Base-by-base conservation (phyloP, 139 green algal genomes). In the Spirogloea muscicola region DNA sequence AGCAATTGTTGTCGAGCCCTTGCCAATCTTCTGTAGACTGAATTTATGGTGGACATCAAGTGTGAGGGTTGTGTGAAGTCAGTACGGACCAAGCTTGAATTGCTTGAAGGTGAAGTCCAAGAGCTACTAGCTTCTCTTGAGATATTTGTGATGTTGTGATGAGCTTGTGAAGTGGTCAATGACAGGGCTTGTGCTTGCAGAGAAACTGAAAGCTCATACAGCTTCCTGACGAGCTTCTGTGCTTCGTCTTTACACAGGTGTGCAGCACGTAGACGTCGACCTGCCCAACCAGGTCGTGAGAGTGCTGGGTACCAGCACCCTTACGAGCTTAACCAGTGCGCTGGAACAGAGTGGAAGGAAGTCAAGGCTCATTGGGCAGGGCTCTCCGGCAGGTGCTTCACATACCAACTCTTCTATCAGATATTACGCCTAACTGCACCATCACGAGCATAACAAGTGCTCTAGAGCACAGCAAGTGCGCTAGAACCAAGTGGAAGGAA, bases 11-110 rank as follows among this genome's bases (percentile, higher is more conserved):
- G n/a, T n/a, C n/a, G n/a, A n/a, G n/a, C n/a, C n/a, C n/a, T n/a
- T n/a, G n/a, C n/a, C n/a, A n/a, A n/a, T n/a, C 43, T 13, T 51
- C 13, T 51, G 41, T 46, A 74, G 65, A 74, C 65, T 0, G 69
- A 77, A 59, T 77, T 77, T 36, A 77, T 77, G 69, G 69, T 77
- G 69, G 69, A 77, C 48, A 77, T 77, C 59, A 62, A 59, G 18
- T 77, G 69, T 10, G 62, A 77, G 21, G 38, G 62, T 25, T 77
- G 69, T 55, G 69, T 73, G 33, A 73, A 76, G 59, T 37, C 39
- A 29, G 69, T 77, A 10, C 58, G 69, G 2, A 7, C 9, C n/a
- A 72, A 78, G 61, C 10, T 77, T 29, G 61, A 72, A 33, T 40
- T 59, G 21, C 18, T 77, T n/a, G 65, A 74, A 74, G 65, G 65